phyloP scores from a whole-genome alignment of 768 basidiomycete genomes.

The Cystobasidium ongulense region DNA sequence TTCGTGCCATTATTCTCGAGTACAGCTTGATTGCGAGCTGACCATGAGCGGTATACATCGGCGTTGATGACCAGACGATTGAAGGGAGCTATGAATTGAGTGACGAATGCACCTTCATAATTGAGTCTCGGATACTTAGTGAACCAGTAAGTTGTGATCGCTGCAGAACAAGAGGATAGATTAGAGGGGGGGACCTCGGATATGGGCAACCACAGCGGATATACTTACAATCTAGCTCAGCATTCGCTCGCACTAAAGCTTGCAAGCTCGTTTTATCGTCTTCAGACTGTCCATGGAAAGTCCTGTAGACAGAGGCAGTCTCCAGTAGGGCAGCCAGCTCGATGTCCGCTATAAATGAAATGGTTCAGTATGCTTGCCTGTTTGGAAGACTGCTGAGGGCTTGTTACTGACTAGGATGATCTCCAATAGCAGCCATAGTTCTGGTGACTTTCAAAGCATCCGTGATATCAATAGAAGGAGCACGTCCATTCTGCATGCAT shows the following conservation, averaged over 20 bases:
- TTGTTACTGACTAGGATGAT: conserved; percentile 18
- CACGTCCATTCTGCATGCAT: conserved; percentile 30
- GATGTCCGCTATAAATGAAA: conserved; percentile 3
- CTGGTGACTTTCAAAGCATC: conserved; percentile 21
- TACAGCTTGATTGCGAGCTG: conserved; percentile 6
- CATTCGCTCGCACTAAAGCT: conserved; percentile 11
- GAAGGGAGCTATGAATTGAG: conserved; percentile 26
- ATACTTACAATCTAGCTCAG: conserved; percentile 3
- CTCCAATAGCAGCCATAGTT: conserved; percentile 10
- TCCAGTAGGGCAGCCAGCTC: conserved; percentile 20
- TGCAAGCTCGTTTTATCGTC: conserved; percentile 1
- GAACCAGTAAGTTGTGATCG: conserved; percentile 22
- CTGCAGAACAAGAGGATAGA: not conserved
- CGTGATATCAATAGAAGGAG: conserved; percentile 16
- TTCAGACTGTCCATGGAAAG: conserved; percentile 27
- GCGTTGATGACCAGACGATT: conserved; percentile 28
- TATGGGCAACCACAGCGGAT: not conserved
- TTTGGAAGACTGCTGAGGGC: too few relatives aligned
- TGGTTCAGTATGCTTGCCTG: not conserved
- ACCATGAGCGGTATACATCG: conserved; percentile 28
- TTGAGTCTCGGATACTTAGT: conserved; percentile 10
- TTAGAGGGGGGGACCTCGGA: not conserved
- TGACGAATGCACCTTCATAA: conserved; percentile 27
- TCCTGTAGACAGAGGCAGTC: conserved; percentile 18
- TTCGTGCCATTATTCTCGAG: not conserved